Percentiles rank a stretch among this genome's conserved stretches.
Evolutionary conservation across 495 filamentous ascomycete species (phyloP).

Genomic region (Xylaria scruposa): DNA sequence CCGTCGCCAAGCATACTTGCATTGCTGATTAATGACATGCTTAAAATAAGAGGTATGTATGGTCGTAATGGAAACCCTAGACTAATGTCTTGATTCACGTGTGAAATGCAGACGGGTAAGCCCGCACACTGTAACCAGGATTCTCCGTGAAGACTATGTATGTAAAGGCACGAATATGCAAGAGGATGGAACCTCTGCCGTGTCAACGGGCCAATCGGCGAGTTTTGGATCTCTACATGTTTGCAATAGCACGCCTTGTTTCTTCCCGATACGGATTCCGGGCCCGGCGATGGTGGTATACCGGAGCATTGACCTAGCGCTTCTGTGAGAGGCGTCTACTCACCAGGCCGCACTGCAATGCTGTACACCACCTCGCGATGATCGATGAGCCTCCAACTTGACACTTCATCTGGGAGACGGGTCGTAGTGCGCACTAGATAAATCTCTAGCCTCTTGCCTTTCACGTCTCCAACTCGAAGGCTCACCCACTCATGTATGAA

Average conservation of each 20-base stretch:
- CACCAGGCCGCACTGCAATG: neutral
- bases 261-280: constrained; percentile 12
- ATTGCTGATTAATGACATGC: constrained; percentile 12
- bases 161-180: neutral
- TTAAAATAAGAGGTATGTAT: constrained; percentile 9
- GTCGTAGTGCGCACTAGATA: neutral
- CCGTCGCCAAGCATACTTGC: constrained; percentile 13
- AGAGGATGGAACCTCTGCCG: neutral
- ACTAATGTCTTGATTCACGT: constrained; percentile 15
- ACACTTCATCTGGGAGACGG: neutral
- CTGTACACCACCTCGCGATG: neutral
- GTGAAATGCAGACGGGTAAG: constrained; percentile 13
- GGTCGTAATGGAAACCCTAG: neutral
- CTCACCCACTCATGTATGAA: neutral
- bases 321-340: neutral
- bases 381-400: neutral
- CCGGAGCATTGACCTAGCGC: neutral
- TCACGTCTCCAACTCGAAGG: neutral
- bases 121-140: constrained; percentile 21
- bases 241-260: neutral
- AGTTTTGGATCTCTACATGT: neutral
- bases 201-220: constrained; percentile 7
- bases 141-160: neutral
- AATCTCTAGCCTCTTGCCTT: neutral
- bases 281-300: constrained; percentile 19